These are phyloP conservation scores for Saccharomycopsis selenospora DNA, from an alignment of 805 yeast species.

Conservation along the genomic window DNA sequence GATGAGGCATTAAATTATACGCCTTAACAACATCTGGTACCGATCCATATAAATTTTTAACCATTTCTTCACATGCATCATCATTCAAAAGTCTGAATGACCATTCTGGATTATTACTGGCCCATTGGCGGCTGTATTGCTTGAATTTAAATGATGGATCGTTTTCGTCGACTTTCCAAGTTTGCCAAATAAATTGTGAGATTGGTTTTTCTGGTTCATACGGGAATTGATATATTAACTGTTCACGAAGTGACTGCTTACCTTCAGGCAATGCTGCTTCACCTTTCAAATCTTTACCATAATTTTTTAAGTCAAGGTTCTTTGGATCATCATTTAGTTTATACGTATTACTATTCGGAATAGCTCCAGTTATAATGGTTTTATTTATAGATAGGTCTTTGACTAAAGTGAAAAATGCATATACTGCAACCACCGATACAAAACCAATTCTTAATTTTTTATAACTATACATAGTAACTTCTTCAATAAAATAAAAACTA, in stretches of 20 bases:
- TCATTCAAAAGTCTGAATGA: slow-evolving; percentile 73
- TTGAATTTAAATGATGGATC: slow-evolving; percentile 48
- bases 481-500: no score
- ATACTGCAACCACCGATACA: slow-evolving; percentile 1
- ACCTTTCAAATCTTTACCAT: slow-evolving; percentile 5
- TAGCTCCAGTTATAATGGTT: not conserved
- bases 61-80: slow-evolving; percentile 47
- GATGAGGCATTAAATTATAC: slow-evolving; percentile 67
- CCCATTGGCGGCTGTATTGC: slow-evolving; percentile 57
- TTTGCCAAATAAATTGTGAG: slow-evolving; percentile 86
- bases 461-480: not conserved
- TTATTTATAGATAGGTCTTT: not conserved
- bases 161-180: slow-evolving; percentile 71
- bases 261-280: not conserved
- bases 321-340: slow-evolving; percentile 3
- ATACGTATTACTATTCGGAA: slow-evolving; percentile 7
- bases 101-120: slow-evolving; percentile 49
- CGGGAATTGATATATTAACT: slow-evolving; percentile 65
- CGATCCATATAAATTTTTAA: slow-evolving; percentile 51
- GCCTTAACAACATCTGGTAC: slow-evolving; percentile 76
- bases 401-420: not conserved
- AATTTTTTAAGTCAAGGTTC: slow-evolving; percentile 6
- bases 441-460: not conserved
- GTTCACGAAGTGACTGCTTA: slow-evolving; percentile 37
- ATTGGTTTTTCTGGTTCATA: slow-evolving; percentile 58